phyloP scores from a whole-genome alignment of 164 flowering plant genomes.

The Hamamelis virginiana region DNA sequence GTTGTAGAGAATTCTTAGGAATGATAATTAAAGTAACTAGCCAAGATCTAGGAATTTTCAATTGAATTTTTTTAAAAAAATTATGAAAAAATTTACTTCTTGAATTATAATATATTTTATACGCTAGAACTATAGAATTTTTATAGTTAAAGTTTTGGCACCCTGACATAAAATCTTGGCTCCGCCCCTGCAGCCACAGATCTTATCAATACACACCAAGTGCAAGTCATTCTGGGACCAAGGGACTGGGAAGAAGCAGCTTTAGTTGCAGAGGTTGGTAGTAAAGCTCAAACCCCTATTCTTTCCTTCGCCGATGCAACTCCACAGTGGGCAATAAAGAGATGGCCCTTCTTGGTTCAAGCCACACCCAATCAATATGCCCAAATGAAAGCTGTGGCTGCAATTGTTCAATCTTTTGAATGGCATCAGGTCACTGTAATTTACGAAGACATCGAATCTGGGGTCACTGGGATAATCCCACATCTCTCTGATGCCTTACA shows the following conservation, averaged over 20 bases:
- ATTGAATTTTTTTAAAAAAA: too few relatives aligned
- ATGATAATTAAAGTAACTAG: too few relatives aligned
- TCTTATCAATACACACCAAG: slow-evolving; percentile 17
- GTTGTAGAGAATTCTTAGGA: too few relatives aligned
- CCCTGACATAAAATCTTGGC: too few relatives aligned
- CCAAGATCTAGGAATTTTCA: too few relatives aligned
- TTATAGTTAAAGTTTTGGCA: too few relatives aligned
- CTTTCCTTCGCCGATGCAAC: slow-evolving; percentile 22
- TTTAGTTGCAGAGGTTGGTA: slow-evolving; percentile 26
- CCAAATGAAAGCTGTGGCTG: slow-evolving; percentile 31
- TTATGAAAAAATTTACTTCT: too few relatives aligned
- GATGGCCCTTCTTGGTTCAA: slow-evolving; percentile 28
- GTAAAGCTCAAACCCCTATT: slow-evolving; percentile 18
- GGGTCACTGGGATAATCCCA: slow-evolving; percentile 10
- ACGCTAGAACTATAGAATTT: too few relatives aligned
- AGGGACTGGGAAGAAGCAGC: slow-evolving; percentile 24
- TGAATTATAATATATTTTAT: too few relatives aligned
- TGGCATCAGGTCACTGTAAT: slow-evolving; percentile 31
- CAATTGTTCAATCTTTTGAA: slow-evolving; percentile 18
- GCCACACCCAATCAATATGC: slow-evolving; percentile 13
- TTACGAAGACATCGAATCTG: slow-evolving; percentile 28
- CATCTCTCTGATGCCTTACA: slow-evolving; percentile 21
- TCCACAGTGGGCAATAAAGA: slow-evolving; percentile 25
- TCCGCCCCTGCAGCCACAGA: slow-evolving; percentile 34
- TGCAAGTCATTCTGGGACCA: slow-evolving; percentile 30